phyloP scores from a whole-genome alignment of 106 monocot species.

The Gastrodia elata region DNA sequence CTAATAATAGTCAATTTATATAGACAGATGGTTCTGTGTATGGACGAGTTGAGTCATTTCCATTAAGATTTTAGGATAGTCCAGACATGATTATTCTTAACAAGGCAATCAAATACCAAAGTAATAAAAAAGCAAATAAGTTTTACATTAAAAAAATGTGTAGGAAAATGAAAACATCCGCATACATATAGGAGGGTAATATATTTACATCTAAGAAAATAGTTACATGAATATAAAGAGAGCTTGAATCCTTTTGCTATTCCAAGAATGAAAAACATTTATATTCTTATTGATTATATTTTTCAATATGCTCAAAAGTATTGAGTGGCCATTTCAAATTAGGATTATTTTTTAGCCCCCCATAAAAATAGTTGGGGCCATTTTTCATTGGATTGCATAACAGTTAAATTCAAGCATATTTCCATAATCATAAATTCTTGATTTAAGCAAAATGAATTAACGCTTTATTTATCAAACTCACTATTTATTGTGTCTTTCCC shows the following conservation, averaged over 20 bases:
- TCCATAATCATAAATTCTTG: not conserved
- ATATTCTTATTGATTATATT: not conserved
- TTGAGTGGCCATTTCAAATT: not conserved
- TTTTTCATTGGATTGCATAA: not conserved
- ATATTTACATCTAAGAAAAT: not conserved
- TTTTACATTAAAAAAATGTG: not conserved
- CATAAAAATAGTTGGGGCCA: not conserved
- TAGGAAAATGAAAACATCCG: not conserved
- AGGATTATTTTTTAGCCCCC: not conserved
- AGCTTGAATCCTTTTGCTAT: not conserved
- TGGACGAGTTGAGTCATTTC: not conserved
- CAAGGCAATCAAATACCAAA: not conserved
- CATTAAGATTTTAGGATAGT: not conserved
- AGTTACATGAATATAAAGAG: not conserved
- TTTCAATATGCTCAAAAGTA: not conserved
- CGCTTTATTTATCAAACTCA: not conserved
- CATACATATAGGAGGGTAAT: not conserved
- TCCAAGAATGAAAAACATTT: not conserved
- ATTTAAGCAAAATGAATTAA: not conserved
- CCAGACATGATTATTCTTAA: not conserved
- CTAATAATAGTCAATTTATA: too few species aligned
- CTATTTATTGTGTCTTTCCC: too few species aligned
- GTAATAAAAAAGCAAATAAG: not conserved
- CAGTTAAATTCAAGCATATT: not conserved
- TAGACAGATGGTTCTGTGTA: not conserved